Percentiles rank a stretch among this genome's conserved stretches.
Conservation (phyloP, 1,284 basidiomycete genomes). For the Malassezia dermatis region DNA sequence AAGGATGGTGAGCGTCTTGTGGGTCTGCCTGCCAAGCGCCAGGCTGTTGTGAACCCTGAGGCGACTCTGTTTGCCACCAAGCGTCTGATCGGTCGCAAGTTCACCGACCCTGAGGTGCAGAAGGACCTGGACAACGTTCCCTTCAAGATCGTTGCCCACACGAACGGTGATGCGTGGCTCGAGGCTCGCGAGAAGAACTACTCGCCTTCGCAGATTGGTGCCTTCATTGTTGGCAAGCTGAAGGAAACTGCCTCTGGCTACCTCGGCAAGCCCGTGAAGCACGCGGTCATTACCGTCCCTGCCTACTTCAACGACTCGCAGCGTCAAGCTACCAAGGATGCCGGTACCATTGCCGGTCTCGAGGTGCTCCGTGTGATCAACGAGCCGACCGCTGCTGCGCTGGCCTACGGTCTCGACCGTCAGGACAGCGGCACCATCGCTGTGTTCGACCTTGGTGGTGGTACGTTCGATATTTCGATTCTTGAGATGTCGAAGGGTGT, state of each 20-base stretch:
- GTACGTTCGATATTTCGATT: conserved; percentile 95
- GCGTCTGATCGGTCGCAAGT: conserved; percentile 88
- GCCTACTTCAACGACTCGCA: conserved; percentile 99
- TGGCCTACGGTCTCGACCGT: conserved; percentile 64
- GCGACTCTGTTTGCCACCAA: conserved; percentile 63
- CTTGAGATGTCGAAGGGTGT: conserved; percentile 98
- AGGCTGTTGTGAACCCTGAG: conserved; percentile 87
- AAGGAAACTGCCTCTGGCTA: conserved; percentile 85
- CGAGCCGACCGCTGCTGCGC: conserved; percentile 92
- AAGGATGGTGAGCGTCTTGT: conserved; percentile 65
- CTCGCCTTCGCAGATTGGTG: conserved; percentile 60
- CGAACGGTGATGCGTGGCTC: conserved; percentile 60
- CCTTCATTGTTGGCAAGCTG: conserved; percentile 83
- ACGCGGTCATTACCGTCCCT: conserved; percentile 80
- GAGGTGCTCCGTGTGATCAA: conserved; percentile 97
- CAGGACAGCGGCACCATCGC: conserved; percentile 56
- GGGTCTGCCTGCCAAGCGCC: conserved; percentile 91
- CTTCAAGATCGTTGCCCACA: conserved; percentile 65
- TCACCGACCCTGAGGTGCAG: conserved; percentile 83
- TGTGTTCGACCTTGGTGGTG: conserved; percentile 90
- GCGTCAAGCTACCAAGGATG: conserved; percentile 94
- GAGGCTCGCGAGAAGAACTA: conserved; percentile 59
- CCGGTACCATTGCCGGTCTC: conserved; percentile 89
- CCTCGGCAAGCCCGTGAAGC: conserved; percentile 87
- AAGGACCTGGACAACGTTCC: conserved; percentile 63